These are phyloP conservation scores for Chlorophyllum brunneum DNA, from an alignment of 768 basidiomycete genomes.

Conservation along the genomic window DNA sequence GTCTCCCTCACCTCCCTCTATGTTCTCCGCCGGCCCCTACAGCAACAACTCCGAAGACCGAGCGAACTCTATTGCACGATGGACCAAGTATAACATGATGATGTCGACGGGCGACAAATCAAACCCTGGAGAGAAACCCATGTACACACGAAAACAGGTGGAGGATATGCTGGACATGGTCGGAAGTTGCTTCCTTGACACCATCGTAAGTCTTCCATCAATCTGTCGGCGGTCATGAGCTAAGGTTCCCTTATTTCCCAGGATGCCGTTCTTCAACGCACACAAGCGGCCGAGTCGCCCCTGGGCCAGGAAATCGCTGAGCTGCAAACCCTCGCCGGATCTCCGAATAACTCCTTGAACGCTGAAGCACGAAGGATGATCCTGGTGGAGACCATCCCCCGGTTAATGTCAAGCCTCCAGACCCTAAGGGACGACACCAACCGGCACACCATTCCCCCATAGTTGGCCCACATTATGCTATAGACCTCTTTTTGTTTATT, in stretches of 20 bases:
- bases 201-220: constrained; percentile 20
- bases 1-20: constrained; percentile 13
- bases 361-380: constrained; percentile 11
- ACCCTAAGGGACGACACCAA: constrained; percentile 2
- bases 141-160: constrained; percentile 29
- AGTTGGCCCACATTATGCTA: not conserved
- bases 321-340: constrained; percentile 9
- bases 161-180: constrained; percentile 28
- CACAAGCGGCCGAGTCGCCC: constrained; percentile 6
- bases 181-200: constrained; percentile 25
- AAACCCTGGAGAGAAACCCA: constrained; percentile 18
- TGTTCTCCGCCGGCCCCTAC: constrained; percentile 12
- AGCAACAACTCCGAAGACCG: constrained; percentile 1
- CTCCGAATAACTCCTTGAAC: constrained; percentile 2
- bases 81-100: constrained; percentile 7
- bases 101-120: not conserved
- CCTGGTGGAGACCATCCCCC: constrained; percentile 9
- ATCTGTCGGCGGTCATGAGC: not conserved
- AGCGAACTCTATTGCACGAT: constrained; percentile 4
- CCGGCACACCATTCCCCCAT: constrained; percentile 1
- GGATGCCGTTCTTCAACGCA: constrained; percentile 12
- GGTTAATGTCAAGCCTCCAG: constrained; percentile 11
- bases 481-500: constrained; percentile 4
- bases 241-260: not conserved
- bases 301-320: constrained; percentile 9